These are phyloP conservation scores for Limonium bicolor DNA, from an alignment of 148 eudicot genomes.

Conservation along the genomic window DNA sequence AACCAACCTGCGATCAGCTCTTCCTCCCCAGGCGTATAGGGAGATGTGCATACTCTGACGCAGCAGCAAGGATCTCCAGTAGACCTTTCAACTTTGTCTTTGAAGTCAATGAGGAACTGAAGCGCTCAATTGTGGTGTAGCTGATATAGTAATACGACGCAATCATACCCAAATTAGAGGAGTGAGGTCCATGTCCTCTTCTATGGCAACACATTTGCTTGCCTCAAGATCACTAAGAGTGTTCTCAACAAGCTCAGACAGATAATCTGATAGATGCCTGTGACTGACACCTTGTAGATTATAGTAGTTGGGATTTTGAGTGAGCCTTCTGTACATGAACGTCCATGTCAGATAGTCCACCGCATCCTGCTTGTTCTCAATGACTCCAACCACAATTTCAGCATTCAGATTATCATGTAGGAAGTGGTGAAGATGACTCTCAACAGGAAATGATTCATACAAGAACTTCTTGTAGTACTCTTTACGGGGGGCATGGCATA, in stretches of 20 bases:
- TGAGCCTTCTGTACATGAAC: slow-evolving; percentile 87
- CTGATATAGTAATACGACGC: slow-evolving; percentile 88
- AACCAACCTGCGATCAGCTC: slow-evolving; percentile 61
- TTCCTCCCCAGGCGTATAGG: slow-evolving; percentile 89
- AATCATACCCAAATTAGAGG: slow-evolving; percentile 88
- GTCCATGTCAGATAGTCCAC: slow-evolving; percentile 97
- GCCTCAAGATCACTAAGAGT: slow-evolving; percentile 66
- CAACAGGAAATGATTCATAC: slow-evolving; percentile 91
- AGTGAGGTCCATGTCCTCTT: slow-evolving; percentile 62
- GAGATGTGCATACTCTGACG: slow-evolving; percentile 74
- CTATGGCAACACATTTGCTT: slow-evolving; percentile 75
- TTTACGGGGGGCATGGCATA: slow-evolving; percentile 90
- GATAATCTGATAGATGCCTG: slow-evolving; percentile 81
- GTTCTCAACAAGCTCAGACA: slow-evolving; percentile 89
- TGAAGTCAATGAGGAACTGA: slow-evolving; percentile 61
- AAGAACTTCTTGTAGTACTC: slow-evolving; percentile 87
- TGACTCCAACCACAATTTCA: slow-evolving; percentile 78
- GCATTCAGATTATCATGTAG: slow-evolving; percentile 92
- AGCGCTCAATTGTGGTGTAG: slow-evolving; percentile 83
- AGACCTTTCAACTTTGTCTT: slow-evolving; percentile 85
- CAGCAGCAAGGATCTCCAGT: slow-evolving; percentile 69
- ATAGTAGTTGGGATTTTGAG: slow-evolving; percentile 93
- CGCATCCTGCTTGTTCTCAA: slow-evolving; percentile 86
- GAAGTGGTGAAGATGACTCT: slow-evolving; percentile 80
- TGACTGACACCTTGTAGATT: slow-evolving; percentile 94